Base-by-base conservation (phyloP, 805 yeast species). In the Blastobotrys americana region DNA sequence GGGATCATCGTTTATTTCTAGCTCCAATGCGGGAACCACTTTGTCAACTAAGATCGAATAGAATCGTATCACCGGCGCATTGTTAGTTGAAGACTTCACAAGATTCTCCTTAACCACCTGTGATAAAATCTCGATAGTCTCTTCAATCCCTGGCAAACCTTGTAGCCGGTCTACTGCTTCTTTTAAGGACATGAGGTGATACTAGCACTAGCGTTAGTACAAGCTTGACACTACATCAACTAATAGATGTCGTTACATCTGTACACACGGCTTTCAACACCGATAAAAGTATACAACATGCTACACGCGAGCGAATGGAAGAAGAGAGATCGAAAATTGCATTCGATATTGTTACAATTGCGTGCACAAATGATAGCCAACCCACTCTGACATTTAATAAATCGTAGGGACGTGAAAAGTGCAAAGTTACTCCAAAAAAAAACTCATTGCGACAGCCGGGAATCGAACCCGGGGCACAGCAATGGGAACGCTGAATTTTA, bases 391-490 rank as follows among this genome's bases (percentile, higher is more conserved):
- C 8, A 16, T 15, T 34, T 9, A 34, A 34, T 9, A 16, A 15
- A 8, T 34, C 18, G 22, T 16, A 15, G 5, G 9, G 15, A 10
- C 22, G 16, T 15, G 25, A 37, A 37, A 37, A 37, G 22, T 17
- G 16, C 41, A 19, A 22, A 37, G 17, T 10, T 33, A 8, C 5
- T 33, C 17, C 17, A 6, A n/a, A 6, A 19, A 37, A 5, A 16
- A n/a, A n/a, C n/a, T n/a, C n/a, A 25, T 10, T 58, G 61, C 62
- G 53, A 41, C 54, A 48, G 55, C 62, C 64, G 58, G 61, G 63
- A 59, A 52, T 59, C 63, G 64, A 59, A 59, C 64, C 63, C 58
- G 62, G 60, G 60, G 50, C 60, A 37, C 58, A 45, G 53, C 59
- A 58, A 51, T 60, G 64, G 64, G 64, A 61, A 53, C 55, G 60